phyloP scores from a whole-genome alignment of 1,284 basidiomycete species.

The Microbotryum violaceum region DNA sequence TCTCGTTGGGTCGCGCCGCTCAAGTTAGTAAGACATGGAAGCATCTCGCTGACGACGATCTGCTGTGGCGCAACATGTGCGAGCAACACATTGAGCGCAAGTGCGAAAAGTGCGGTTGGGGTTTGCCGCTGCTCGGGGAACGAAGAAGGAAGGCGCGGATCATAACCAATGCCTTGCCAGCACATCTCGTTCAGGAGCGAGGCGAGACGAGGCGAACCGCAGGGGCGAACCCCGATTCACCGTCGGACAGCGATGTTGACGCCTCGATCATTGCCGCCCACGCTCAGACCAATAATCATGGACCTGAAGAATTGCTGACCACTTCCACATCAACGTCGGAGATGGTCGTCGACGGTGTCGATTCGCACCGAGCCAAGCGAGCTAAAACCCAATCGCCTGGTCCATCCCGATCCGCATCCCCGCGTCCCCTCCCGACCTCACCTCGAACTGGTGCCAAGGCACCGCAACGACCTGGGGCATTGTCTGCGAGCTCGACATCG shows the following conservation, averaged over 20 bases:
- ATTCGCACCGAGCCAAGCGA: conserved; percentile 26
- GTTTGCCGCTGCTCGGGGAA: conserved; percentile 80
- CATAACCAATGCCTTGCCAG: conserved; percentile 21
- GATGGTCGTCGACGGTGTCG: conserved; percentile 27
- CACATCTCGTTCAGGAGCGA: neutral
- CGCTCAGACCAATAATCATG: conserved; percentile 22
- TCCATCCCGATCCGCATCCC: conserved; percentile 8
- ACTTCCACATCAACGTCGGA: conserved; percentile 38
- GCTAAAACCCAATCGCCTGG: conserved; percentile 23
- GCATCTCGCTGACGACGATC: conserved; percentile 85
- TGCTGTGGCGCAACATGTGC: conserved; percentile 93
- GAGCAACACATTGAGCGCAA: conserved; percentile 98
- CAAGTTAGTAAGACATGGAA: conserved; percentile 87
- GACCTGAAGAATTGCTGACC: neutral
- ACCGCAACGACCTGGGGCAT: neutral
- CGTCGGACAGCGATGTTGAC: conserved; percentile 27
- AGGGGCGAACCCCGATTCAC: conserved; percentile 39
- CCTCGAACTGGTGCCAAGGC: conserved; percentile 9
- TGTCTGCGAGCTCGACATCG: neutral
- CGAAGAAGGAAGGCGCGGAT: conserved; percentile 41
- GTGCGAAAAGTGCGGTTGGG: conserved; percentile 97
- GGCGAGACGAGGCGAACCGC: conserved; percentile 32
- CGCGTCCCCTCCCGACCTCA: conserved; percentile 18
- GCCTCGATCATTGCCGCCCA: conserved; percentile 26
- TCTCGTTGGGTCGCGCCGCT: conserved; percentile 87